A percentile compares a stretch with the other conserved stretches of the same genome.
Conservation (phyloP, 2,329 filamentous ascomycete genomes). For the Epichloe uncinata region DNA sequence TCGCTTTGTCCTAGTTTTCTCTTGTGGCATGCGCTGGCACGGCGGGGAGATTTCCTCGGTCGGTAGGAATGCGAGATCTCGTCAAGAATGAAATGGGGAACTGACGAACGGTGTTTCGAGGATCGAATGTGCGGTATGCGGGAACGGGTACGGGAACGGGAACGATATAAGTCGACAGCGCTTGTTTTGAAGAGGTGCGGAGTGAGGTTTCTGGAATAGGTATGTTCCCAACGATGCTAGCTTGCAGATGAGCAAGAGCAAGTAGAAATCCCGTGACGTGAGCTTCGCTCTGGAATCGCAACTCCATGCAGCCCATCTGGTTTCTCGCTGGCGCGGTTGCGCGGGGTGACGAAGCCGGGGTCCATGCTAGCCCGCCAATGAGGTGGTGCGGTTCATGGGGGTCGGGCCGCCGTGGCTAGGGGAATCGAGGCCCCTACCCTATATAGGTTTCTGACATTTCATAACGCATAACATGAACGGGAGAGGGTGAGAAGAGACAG, state of each 20-base stretch:
- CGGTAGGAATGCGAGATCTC: too few species aligned
- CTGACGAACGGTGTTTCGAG: too few species aligned
- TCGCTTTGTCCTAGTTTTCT: background rate
- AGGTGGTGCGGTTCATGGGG: background rate
- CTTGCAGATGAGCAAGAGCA: too few species aligned
- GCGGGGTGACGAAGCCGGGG: constrained; percentile 9
- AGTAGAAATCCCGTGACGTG: too few species aligned
- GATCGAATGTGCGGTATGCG: background rate
- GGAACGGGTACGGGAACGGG: background rate
- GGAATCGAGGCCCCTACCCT: background rate
- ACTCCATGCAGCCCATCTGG: background rate
- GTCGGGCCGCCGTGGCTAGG: background rate
- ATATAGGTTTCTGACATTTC: too few species aligned
- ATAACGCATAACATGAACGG: too few species aligned
- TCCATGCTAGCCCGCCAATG: background rate
- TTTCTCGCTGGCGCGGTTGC: constrained; percentile 7
- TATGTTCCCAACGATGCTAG: too few species aligned
- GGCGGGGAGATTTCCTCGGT: background rate
- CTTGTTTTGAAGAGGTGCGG: background rate
- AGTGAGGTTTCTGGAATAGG: too few species aligned
- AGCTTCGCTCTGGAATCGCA: too few species aligned
- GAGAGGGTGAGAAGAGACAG: too few species aligned
- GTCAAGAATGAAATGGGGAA: too few species aligned
- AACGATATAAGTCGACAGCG: background rate
- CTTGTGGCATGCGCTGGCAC: background rate